Conservation (phyloP, 2,329 filamentous ascomycete genomes). For the Bimuria novae-zelandiae region DNA sequence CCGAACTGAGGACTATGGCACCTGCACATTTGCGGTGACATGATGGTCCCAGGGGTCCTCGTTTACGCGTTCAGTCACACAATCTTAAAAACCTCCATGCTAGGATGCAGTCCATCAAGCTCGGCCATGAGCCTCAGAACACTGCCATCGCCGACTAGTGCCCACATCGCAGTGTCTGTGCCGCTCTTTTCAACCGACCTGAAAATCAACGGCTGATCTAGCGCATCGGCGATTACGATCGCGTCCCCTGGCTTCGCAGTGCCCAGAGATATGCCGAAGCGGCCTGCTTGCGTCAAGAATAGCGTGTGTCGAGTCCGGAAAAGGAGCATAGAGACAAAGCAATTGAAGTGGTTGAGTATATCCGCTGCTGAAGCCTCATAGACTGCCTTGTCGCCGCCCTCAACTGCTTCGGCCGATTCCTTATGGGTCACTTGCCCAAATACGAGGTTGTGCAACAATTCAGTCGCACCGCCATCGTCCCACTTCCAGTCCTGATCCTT, state of each 20-base stretch:
- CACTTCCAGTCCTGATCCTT: neutral
- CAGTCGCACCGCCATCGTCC: neutral
- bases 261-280: neutral
- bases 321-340: neutral
- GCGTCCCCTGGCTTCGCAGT: neutral
- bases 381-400: too few relatives aligned
- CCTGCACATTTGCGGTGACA: too few relatives aligned
- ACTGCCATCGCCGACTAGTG: neutral
- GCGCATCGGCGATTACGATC: neutral
- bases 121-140: neutral
- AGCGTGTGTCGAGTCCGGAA: neutral
- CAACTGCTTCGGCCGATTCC: too few relatives aligned
- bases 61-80: neutral
- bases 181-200: neutral
- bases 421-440: neutral
- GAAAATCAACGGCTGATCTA: neutral
- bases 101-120: neutral
- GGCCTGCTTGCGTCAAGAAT: neutral
- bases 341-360: neutral
- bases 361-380: neutral
- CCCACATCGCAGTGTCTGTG: neutral
- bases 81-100: neutral
- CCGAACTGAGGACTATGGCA: too few relatives aligned
- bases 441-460: neutral
- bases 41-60: too few relatives aligned